A percentile compares a stretch with the other conserved stretches of the same genome.
phyloP scores from a whole-genome alignment of 495 filamentous ascomycete genomes.

The Aspergillus mulundensis region DNA sequence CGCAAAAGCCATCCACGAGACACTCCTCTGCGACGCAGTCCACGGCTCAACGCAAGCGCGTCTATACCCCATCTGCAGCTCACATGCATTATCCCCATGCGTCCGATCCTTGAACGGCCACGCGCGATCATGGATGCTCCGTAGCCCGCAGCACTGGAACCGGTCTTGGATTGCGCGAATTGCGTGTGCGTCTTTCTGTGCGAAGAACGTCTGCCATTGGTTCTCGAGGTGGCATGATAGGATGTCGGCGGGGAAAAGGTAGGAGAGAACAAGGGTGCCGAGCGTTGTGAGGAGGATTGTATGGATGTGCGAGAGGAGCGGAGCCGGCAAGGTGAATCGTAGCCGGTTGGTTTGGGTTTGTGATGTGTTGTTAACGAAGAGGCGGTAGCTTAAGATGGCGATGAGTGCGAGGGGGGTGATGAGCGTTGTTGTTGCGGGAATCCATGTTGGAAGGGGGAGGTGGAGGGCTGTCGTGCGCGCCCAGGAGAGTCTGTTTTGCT shows the following conservation, averaged over 20 bases:
- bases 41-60: constrained; percentile 27
- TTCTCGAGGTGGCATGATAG: constrained; percentile 50
- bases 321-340: background rate
- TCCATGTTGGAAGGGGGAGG: constrained; percentile 26
- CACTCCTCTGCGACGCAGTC: constrained; percentile 19
- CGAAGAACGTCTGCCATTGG: constrained; percentile 51
- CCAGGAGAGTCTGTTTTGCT: constrained; percentile 22
- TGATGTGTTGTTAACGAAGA: background rate
- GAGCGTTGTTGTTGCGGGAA: constrained; percentile 25
- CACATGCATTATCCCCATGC: constrained; percentile 30
- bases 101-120: constrained; percentile 51
- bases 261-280: constrained; percentile 53
- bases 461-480: constrained; percentile 19
- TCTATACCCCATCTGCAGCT: constrained; percentile 24
- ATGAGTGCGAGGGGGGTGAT: constrained; percentile 18
- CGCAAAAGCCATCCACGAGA: constrained; percentile 26
- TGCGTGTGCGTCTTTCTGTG: constrained; percentile 38
- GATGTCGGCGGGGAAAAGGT: constrained; percentile 42
- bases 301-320: constrained; percentile 28
- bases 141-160: constrained; percentile 62
- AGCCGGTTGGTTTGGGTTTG: background rate
- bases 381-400: constrained; percentile 3
- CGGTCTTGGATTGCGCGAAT: constrained; percentile 61
- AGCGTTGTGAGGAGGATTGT: constrained; percentile 49
- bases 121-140: constrained; percentile 48